Evolutionary conservation across 1,284 basidiomycete genomes (phyloP), one percentile per base, ranked within the genome.

Genomic region (Stygiomarasmius scandens): DNA sequence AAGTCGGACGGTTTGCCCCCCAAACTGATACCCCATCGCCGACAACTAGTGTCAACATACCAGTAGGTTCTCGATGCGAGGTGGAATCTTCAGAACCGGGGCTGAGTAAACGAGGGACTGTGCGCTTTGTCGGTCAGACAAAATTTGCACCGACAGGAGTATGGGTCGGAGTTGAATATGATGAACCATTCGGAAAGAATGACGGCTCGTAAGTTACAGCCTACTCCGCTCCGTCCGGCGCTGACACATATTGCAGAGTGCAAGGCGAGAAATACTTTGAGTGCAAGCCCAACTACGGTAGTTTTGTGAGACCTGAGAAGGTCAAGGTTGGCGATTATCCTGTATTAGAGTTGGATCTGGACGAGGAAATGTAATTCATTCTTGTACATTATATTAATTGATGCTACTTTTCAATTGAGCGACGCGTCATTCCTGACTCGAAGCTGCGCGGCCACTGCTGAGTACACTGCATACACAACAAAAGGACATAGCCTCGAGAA

Each of bases 121-220:
- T 99, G 22, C 80, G 88, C 9, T 99, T 89, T 66, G 87, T 96
- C 11, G 97, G 97, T 0, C 69, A 76, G 24, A 93, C 95, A 0
- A 78, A 82, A 54, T 97, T 98, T 67, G 86, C 86, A 32, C 85
- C 80, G 12, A 72, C 74, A 0, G 74, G 77, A 50, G 89, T 84
- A 0, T 98, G 96, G 96, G 83, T 98, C 2, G 97, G 96, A 0
- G 80, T 99, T 6, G 93, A 97, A 72, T 93, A 96, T 66, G 97
- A 99, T 69, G 97, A 98, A 68, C 96, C 97, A 1, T 82, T 95
- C 11, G 96, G 96, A 11, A 98, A 96, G 76, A 96, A 96, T 63
- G 92, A 98, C 71, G 96, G 96, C 63, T 87, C 87, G 93, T 96
- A 71, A 77, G 93, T 85, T 24, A 23, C 48, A 16, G 38, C 14